These are phyloP conservation scores for Staphylotrichum tortipilum DNA, from an alignment of 495 filamentous ascomycete species.

Conservation along the genomic window DNA sequence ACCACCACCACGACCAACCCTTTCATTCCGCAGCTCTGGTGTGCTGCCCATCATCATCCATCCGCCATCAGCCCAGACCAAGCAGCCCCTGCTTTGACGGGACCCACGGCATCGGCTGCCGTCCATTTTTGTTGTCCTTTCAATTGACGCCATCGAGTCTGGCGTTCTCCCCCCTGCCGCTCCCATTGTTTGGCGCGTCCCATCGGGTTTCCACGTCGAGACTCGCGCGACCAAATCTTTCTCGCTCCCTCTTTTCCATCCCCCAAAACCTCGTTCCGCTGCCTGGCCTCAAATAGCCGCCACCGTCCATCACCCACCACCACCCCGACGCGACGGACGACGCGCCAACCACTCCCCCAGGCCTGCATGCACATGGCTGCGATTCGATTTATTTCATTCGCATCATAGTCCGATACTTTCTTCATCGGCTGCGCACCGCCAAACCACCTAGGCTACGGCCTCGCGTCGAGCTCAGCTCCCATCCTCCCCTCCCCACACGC, in stretches of 20 bases:
- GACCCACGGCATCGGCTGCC: background rate
- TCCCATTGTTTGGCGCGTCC: conserved; percentile 10
- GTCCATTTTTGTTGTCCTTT: background rate
- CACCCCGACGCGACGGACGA: conserved; percentile 8
- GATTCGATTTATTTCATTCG: background rate
- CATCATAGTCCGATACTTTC: background rate
- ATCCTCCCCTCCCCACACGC: too few relatives aligned
- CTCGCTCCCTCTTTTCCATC: too few relatives aligned
- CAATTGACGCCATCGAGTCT: conserved; percentile 5
- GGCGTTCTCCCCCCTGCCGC: background rate
- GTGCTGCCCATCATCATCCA: conserved; percentile 7
- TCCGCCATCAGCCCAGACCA: too few relatives aligned
- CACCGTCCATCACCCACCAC: background rate
- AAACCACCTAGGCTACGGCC: background rate
- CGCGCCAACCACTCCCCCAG: conserved; percentile 3
- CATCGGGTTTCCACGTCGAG: conserved; percentile 7
- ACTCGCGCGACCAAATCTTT: background rate
- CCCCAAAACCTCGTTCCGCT: too few relatives aligned
- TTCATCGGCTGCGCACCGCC: background rate
- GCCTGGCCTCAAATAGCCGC: too few relatives aligned
- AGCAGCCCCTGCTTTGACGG: conserved; percentile 7
- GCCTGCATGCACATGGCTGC: conserved; percentile 5
- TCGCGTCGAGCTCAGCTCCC: conserved; percentile 1
- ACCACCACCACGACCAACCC: too few relatives aligned
- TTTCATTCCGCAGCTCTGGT: conserved; percentile 1